Conservation (phyloP, 192 early-diverging fungal species). For the Backusella circina region DNA sequence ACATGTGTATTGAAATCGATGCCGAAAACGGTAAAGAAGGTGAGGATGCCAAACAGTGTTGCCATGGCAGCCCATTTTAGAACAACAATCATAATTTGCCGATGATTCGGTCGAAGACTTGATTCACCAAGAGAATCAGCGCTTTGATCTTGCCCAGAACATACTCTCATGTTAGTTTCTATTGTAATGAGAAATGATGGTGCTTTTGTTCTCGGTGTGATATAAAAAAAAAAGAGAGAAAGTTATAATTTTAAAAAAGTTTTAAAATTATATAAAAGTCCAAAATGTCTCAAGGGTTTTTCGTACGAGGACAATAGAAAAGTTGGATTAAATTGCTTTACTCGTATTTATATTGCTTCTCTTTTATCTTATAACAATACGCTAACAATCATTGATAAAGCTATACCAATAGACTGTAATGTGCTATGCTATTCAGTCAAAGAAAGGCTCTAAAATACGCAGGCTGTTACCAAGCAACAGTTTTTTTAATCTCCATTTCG, state of each 20-base stretch:
- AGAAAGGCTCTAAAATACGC: too few relatives aligned
- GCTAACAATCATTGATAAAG: too few relatives aligned
- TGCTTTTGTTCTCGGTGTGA: not conserved
- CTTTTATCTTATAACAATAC: not conserved
- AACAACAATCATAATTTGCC: not conserved
- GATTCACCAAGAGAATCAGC: not conserved
- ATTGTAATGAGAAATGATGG: not conserved
- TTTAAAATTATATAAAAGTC: not conserved
- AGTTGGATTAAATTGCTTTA: too few relatives aligned
- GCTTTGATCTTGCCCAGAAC: not conserved
- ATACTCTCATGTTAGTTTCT: not conserved
- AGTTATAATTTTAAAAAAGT: too few relatives aligned
- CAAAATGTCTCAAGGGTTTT: not conserved
- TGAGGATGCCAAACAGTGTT: not conserved
- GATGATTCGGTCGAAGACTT: not conserved
- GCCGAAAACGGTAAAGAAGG: not conserved
- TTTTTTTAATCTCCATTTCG: too few relatives aligned
- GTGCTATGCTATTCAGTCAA: too few relatives aligned
- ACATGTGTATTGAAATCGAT: constrained; percentile 5
- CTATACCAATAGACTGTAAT: too few relatives aligned
- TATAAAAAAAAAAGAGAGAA: too few relatives aligned
- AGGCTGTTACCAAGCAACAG: too few relatives aligned
- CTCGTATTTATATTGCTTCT: too few relatives aligned
- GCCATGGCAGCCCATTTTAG: not conserved
- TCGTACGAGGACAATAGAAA: not conserved